A percentile compares a stretch with the other conserved stretches of the same genome.
These are phyloP conservation scores for Dothideomycetidae sp. DNA, from an alignment of 2,329 filamentous ascomycete species.

Conservation along the genomic window DNA sequence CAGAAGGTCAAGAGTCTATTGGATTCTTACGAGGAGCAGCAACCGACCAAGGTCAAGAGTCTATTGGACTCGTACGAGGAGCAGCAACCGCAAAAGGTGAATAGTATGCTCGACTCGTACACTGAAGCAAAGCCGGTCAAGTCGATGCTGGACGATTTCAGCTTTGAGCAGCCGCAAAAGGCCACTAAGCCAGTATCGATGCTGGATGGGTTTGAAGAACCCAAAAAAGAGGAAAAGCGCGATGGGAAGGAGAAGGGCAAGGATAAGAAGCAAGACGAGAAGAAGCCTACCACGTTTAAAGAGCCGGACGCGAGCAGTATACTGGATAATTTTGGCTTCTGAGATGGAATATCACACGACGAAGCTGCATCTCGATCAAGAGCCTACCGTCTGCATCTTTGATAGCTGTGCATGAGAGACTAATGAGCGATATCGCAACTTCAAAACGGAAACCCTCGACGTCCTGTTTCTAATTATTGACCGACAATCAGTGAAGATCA, in stretches of 20 bases:
- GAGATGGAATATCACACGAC: no score
- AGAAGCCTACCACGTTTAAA: constrained; percentile 64
- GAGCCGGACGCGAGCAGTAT: constrained; percentile 85
- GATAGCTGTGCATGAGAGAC: no score
- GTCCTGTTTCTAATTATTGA: no score
- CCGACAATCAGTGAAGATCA: no score
- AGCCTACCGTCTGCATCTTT: no score
- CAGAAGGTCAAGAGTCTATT: constrained; percentile 4
- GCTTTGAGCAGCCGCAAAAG: no score
- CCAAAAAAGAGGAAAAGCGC: constrained; percentile 21
- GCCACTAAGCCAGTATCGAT: neutral
- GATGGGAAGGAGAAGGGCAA: constrained; percentile 25
- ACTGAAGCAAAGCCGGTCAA: neutral
- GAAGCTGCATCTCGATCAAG: no score
- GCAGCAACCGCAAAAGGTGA: no score
- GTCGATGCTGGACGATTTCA: no score
- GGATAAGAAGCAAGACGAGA: constrained; percentile 21
- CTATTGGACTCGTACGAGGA: neutral
- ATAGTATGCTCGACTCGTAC: constrained; percentile 15
- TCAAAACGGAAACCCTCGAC: no score
- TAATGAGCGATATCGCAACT: no score
- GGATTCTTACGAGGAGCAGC: constrained; percentile 3
- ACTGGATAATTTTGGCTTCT: constrained; percentile 90
- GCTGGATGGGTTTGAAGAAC: constrained; percentile 16
- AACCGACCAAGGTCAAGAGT: no score